phyloP scores from a whole-genome alignment of 768 basidiomycete genomes.

The Multifurca ochricompacta region DNA sequence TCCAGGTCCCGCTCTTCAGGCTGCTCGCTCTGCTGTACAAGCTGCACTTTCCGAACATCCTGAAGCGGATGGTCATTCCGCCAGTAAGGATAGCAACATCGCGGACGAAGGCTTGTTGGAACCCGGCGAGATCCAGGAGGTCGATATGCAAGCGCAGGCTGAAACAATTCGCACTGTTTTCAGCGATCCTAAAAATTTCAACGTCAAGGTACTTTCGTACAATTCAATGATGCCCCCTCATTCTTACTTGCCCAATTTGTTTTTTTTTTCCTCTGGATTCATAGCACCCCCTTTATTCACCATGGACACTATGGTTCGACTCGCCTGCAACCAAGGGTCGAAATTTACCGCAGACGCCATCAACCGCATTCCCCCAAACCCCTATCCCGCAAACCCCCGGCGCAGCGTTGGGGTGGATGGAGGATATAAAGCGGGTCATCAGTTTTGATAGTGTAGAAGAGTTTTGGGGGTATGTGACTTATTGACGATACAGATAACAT shows the following conservation, averaged over 20 bases:
- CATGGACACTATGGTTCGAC: constrained; percentile 99
- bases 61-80: constrained; percentile 22
- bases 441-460: constrained; percentile 96
- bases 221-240: not conserved
- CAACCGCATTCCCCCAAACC: constrained; percentile 70
- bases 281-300: constrained; percentile 88
- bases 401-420: constrained; percentile 92
- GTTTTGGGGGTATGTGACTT: constrained; percentile 84
- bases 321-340: constrained; percentile 87
- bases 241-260: not conserved
- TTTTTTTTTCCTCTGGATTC: not conserved
- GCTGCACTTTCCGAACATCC: constrained; percentile 59
- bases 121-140: constrained; percentile 81
- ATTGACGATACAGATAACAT: not conserved
- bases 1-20: constrained; percentile 60
- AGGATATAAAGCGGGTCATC: constrained; percentile 95
- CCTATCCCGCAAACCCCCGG: constrained; percentile 68
- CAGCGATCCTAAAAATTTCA: constrained; percentile 86
- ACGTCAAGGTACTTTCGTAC: constrained; percentile 70
- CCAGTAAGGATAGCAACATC: constrained; percentile 29
- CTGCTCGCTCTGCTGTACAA: constrained; percentile 69
- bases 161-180: constrained; percentile 88
- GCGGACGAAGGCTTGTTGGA: constrained; percentile 37
- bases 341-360: constrained; percentile 77
- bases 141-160: constrained; percentile 77